Base-by-base conservation (phyloP, 352 stramenopile species). In the Phytopythium vexans region DNA sequence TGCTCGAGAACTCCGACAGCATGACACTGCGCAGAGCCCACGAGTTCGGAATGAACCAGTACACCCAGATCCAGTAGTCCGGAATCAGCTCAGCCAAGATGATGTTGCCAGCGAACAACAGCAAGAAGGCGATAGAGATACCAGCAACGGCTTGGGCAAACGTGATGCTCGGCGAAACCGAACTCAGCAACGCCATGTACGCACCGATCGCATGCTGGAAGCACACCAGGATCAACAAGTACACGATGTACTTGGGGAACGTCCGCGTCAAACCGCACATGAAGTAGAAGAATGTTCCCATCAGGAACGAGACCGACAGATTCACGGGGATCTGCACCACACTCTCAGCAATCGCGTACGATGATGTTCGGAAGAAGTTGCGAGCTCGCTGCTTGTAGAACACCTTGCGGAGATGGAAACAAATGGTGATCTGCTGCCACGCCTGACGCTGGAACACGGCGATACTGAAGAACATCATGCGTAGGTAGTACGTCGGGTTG, bases 341-440 rank as follows among this genome's bases (percentile, higher is more conserved):
- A 39, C 55, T 64, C 34, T 75, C 63, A 4, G 70, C 84, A 42
- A 94, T 68, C 4, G 82, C 66, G 53, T 94, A 96, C 34, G 79
- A 76, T 3, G 74, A 63, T 31, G 85, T 80, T 1, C 77, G 74
- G 59, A 92, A 96, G 61, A 94, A 96, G 58, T 93, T 95, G 38
- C 73, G 67, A 27, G 85, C 72, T 0, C 71, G 65, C 35, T 95
- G 88, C 60, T 94, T 95, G 73, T 95, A 95, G 63, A 92, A 96
- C 0, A 95, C 83, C 7, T 71, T 71, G 11, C 88, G 80, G 35
- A 94, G 21, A 74, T 80, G 70, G 49, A 84, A 83, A n/a, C 65
- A 58, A 32, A 88, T 85, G 16, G 77, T 79, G 41, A 86, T 70
- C 52, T 83, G 77, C 60, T 86, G 73, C 70, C 73, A 83, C 5